A percentile compares a stretch with the other conserved stretches of the same genome.
Conservation (phyloP, 495 filamentous ascomycete species). For the Lophium mytilinum region DNA sequence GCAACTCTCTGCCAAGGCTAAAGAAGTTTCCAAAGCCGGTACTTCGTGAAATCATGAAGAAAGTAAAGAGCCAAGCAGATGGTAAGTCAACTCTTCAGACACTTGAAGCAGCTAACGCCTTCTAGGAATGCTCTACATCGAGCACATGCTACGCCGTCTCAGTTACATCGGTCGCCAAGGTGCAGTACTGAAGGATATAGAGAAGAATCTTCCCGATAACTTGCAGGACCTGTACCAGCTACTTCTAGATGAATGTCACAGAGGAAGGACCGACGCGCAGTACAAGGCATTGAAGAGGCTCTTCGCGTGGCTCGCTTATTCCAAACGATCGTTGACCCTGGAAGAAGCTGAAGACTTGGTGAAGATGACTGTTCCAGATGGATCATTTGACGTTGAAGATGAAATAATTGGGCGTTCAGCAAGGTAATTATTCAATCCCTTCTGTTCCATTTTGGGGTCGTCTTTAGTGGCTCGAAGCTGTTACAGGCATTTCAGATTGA, state of each 20-base stretch:
- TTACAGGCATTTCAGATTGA: no score
- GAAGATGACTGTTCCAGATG: slow-evolving; percentile 4
- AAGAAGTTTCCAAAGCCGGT: no score
- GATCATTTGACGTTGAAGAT: slow-evolving; percentile 9
- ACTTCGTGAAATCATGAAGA: background rate
- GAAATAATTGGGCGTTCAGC: slow-evolving; percentile 11
- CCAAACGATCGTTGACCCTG: slow-evolving; percentile 14
- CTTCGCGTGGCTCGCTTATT: slow-evolving; percentile 22
- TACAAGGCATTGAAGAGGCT: slow-evolving; percentile 11
- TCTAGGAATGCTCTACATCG: slow-evolving; percentile 23
- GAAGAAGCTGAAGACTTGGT: slow-evolving; percentile 19
- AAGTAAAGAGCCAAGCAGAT: background rate
- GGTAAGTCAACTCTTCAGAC: background rate
- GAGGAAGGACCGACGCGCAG: slow-evolving; percentile 5
- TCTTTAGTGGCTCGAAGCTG: no score
- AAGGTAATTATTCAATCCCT: background rate
- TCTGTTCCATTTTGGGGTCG: no score
- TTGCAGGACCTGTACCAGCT: slow-evolving; percentile 16
- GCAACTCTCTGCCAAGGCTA: no score
- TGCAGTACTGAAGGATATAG: slow-evolving; percentile 14
- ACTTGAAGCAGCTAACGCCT: background rate
- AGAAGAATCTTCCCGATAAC: slow-evolving; percentile 6
- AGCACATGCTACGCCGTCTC: slow-evolving; percentile 20
- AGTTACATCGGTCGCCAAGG: slow-evolving; percentile 19
- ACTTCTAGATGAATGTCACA: slow-evolving; percentile 15